Percentiles rank a stretch among this genome's conserved stretches.
Conservation (phyloP, 345 rosid genomes). For the Euphorbia pulcherrima region DNA sequence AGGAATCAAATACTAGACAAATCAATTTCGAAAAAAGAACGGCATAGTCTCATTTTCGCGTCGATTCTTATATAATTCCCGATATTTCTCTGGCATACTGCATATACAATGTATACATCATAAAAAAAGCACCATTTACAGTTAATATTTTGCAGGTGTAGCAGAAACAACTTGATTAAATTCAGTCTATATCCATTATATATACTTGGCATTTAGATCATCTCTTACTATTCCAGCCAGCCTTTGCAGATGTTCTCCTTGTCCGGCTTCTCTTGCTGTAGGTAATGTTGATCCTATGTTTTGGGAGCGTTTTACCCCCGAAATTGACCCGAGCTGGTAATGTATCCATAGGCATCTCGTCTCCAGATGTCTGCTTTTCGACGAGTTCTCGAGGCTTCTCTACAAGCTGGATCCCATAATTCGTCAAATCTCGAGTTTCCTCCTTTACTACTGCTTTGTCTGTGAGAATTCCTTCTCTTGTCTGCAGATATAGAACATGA, state of each 20-base stretch:
- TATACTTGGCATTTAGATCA: background rate
- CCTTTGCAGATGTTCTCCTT: conserved; percentile 38
- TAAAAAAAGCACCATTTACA: conserved; percentile 7
- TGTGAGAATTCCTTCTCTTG: conserved; percentile 24
- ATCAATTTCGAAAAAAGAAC: background rate
- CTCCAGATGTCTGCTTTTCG: conserved; percentile 18
- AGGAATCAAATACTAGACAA: no score
- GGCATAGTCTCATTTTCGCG: background rate
- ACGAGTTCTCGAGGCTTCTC: conserved; percentile 25
- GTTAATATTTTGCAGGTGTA: background rate
- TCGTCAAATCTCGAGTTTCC: conserved; percentile 33
- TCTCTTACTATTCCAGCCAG: conserved; percentile 38
- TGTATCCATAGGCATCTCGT: conserved; percentile 4
- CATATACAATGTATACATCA: background rate
- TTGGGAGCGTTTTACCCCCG: conserved; percentile 25
- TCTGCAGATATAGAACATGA: conserved; percentile 20
- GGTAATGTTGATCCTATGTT: conserved; percentile 40
- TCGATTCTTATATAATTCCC: no score
- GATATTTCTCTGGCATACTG: background rate
- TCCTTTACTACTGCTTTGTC: conserved; percentile 43
- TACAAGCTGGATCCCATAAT: conserved; percentile 23
- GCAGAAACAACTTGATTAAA: background rate
- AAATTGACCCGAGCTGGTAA: conserved; percentile 22
- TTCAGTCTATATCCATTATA: background rate
- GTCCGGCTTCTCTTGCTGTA: conserved; percentile 52